A percentile compares a stretch with the other conserved stretches of the same genome.
Evolutionary conservation across 2,329 filamentous ascomycete species (phyloP).

Genomic region (Tolypocladium album): DNA sequence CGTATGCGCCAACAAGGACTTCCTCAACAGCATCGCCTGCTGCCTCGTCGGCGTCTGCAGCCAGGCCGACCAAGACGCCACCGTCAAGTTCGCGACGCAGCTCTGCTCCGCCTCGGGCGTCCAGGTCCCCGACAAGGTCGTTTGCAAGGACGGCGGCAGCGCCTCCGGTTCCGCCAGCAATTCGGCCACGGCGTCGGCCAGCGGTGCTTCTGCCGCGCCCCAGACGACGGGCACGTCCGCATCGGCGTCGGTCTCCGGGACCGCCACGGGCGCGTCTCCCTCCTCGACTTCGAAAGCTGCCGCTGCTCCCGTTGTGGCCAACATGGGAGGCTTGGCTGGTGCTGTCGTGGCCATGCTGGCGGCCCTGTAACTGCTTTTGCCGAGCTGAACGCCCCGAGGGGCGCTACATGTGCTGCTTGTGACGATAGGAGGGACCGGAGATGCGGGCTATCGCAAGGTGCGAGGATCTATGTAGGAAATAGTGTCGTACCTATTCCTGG

Average conservation of each 20-base stretch:
- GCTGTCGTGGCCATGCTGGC: constrained; percentile 16
- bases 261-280: not conserved
- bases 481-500: not conserved
- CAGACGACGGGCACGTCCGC: not conserved
- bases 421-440: not conserved
- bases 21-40: constrained; percentile 30
- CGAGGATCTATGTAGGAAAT: not conserved
- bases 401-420: not conserved
- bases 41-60: constrained; percentile 26
- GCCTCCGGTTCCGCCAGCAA: constrained; percentile 4
- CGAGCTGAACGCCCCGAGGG: not conserved
- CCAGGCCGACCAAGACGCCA: constrained; percentile 17
- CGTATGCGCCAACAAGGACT: constrained; percentile 28
- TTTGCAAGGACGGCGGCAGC: constrained; percentile 16
- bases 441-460: not conserved
- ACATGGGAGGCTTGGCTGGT: constrained; percentile 12
- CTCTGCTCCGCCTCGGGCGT: constrained; percentile 27
- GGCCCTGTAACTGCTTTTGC: constrained; percentile 12
- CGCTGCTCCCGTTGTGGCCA: constrained; percentile 3
- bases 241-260: not conserved
- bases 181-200: not conserved
- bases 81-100: constrained; percentile 25
- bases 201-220: not conserved
- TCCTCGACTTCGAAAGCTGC: not conserved
- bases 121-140: constrained; percentile 23